Conservation (phyloP, 176 grass and related monocot species). For the Lolium perenne region DNA sequence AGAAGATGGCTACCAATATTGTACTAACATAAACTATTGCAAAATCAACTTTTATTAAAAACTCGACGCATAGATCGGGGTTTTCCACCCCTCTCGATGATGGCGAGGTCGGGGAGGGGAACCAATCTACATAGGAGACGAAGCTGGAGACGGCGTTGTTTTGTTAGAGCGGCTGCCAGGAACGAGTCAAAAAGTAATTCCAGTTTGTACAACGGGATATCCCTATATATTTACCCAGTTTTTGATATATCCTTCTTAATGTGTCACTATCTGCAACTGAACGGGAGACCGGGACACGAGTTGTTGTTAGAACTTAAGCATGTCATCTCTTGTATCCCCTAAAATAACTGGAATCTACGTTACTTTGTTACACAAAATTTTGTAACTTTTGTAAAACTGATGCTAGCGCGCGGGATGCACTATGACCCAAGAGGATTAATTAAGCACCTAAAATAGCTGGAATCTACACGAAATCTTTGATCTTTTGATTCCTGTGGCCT, state of each 20-base stretch:
- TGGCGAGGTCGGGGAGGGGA: too few relatives aligned
- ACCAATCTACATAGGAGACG: too few relatives aligned
- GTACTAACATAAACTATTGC: too few relatives aligned
- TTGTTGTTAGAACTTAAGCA: conserved; percentile 13
- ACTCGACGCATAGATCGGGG: too few relatives aligned
- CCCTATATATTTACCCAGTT: too few relatives aligned
- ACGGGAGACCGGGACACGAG: conserved; percentile 22
- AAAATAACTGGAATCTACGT: conserved; percentile 35
- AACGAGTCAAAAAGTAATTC: neutral
- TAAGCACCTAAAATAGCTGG: conserved; percentile 20
- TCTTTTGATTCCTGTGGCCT: neutral
- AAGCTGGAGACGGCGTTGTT: too few relatives aligned
- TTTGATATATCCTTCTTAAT: neutral
- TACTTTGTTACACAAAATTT: neutral
- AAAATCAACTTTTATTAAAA: too few relatives aligned
- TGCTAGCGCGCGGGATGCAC: neutral
- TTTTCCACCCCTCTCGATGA: too few relatives aligned
- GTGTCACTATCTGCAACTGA: neutral
- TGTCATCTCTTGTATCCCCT: conserved; percentile 14
- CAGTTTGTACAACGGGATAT: neutral
- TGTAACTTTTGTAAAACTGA: neutral
- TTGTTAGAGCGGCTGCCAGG: too few relatives aligned
- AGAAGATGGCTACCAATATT: too few relatives aligned
- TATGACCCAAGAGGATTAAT: too few relatives aligned
- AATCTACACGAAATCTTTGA: neutral